Conservation (phyloP, 805 yeast genomes). For the Yarrowia sp. region DNA sequence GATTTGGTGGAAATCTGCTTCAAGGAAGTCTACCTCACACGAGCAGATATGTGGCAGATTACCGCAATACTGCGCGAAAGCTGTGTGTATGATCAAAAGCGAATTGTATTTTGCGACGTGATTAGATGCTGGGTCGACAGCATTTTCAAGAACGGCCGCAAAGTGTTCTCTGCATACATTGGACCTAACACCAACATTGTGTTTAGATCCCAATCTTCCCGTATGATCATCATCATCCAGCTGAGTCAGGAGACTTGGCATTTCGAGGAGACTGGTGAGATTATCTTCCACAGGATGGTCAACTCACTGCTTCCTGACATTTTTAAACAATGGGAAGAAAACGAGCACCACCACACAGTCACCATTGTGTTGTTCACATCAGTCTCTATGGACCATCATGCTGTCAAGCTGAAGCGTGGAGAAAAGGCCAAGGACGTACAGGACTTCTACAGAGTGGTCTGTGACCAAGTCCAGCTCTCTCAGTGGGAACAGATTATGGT, state of each 20-base stretch:
- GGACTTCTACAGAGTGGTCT: conserved; percentile 89
- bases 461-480: conserved; percentile 84
- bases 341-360: conserved; percentile 84
- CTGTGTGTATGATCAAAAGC: conserved; percentile 66
- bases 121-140: conserved; percentile 65
- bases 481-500: conserved; percentile 94
- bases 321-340: conserved; percentile 80
- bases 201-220: conserved; percentile 88
- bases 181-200: conserved; percentile 71
- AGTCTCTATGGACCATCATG: conserved; percentile 48
- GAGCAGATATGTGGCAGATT: conserved; percentile 92
- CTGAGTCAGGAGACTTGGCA: conserved; percentile 97
- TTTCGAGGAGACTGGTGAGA: conserved; percentile 94
- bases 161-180: conserved; percentile 70
- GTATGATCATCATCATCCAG: conserved; percentile 77
- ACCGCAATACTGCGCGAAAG: conserved; percentile 57
- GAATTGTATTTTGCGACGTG: conserved; percentile 56
- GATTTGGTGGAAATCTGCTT: conserved; percentile 80
- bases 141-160: conserved; percentile 64
- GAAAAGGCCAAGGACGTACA: conserved; percentile 63
- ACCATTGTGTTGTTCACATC: conserved; percentile 86
- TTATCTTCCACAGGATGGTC: conserved; percentile 85
- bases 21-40: conserved; percentile 72
- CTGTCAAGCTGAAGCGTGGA: conserved; percentile 53
- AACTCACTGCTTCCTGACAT: conserved; percentile 89